Conservation (phyloP, 495 filamentous ascomycete species). For the Penicillium pancosmium region DNA sequence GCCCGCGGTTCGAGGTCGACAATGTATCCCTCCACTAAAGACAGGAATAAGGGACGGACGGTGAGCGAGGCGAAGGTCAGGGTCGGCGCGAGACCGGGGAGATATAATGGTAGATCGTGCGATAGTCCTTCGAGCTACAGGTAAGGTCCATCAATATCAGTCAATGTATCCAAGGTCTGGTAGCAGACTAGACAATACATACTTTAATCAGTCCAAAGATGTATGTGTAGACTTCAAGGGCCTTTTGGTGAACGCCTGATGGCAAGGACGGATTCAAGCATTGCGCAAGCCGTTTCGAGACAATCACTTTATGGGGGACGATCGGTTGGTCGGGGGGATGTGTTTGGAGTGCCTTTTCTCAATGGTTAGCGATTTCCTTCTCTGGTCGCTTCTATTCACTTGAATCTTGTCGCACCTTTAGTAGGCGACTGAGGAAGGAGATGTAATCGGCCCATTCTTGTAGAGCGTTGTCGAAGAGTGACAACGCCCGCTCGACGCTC, state of each 20-base stretch:
- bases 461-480: conserved; percentile 87
- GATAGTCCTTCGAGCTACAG: conserved; percentile 68
- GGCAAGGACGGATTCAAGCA: conserved; percentile 91
- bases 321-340: conserved; percentile 69
- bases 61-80: conserved; percentile 92
- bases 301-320: conserved; percentile 80
- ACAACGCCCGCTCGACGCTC: conserved; percentile 82
- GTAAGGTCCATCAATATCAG: background rate
- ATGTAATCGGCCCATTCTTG: conserved; percentile 99
- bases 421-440: conserved; percentile 85
- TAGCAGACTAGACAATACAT: background rate
- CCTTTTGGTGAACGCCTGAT: conserved; percentile 97
- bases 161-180: background rate
- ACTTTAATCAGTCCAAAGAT: conserved; percentile 65
- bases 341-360: conserved; percentile 78
- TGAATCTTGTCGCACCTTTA: conserved; percentile 66
- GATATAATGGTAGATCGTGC: conserved; percentile 79
- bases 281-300: conserved; percentile 91
- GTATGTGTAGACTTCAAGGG: conserved; percentile 88
- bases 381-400: background rate
- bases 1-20: conserved; percentile 67
- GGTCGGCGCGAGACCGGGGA: conserved; percentile 85
- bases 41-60: conserved; percentile 80
- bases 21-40: conserved; percentile 79
- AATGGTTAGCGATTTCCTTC: no score